A percentile compares a stretch with the other conserved stretches of the same genome.
These are phyloP conservation scores for Phialemonium atrogriseum DNA, from an alignment of 2,329 filamentous ascomycete genomes.

Conservation along the genomic window DNA sequence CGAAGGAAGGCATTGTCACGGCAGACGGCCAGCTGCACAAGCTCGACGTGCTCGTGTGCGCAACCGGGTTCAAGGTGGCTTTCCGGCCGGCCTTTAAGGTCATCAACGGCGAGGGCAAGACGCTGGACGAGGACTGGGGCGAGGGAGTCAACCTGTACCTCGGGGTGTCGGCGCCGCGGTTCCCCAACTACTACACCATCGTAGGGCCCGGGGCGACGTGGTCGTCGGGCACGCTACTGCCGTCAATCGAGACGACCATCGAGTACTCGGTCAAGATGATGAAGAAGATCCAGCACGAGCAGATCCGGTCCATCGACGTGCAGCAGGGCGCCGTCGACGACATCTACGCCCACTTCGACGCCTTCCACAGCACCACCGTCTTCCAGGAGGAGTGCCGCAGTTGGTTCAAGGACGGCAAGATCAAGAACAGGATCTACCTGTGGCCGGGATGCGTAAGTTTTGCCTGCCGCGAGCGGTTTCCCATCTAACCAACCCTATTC, in stretches of 20 bases:
- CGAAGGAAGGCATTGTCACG: slow-evolving; percentile 19
- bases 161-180: slow-evolving; percentile 16
- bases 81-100: slow-evolving; percentile 29
- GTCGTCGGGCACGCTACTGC: slow-evolving; percentile 32
- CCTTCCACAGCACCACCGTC: slow-evolving; percentile 35
- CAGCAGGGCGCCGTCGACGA: slow-evolving; percentile 38
- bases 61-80: slow-evolving; percentile 27
- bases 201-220: slow-evolving; percentile 31
- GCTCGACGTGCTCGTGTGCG: slow-evolving; percentile 22
- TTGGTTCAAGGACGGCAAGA: slow-evolving; percentile 36
- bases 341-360: slow-evolving; percentile 37
- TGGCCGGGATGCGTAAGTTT: slow-evolving; percentile 22
- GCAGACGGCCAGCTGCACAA: slow-evolving; percentile 20
- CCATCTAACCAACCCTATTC: background rate
- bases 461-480: background rate
- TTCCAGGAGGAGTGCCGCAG: slow-evolving; percentile 32
- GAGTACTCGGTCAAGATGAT: slow-evolving; percentile 29
- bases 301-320: slow-evolving; percentile 34
- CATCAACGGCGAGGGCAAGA: slow-evolving; percentile 27
- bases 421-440: slow-evolving; percentile 23
- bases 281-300: slow-evolving; percentile 36
- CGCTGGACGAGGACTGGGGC: slow-evolving; percentile 19
- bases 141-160: slow-evolving; percentile 21
- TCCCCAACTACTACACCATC: slow-evolving; percentile 21
- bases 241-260: slow-evolving; percentile 33